phyloP scores from a whole-genome alignment of 2,329 filamentous ascomycete genomes.

The Pochonia chlamydosporia region DNA sequence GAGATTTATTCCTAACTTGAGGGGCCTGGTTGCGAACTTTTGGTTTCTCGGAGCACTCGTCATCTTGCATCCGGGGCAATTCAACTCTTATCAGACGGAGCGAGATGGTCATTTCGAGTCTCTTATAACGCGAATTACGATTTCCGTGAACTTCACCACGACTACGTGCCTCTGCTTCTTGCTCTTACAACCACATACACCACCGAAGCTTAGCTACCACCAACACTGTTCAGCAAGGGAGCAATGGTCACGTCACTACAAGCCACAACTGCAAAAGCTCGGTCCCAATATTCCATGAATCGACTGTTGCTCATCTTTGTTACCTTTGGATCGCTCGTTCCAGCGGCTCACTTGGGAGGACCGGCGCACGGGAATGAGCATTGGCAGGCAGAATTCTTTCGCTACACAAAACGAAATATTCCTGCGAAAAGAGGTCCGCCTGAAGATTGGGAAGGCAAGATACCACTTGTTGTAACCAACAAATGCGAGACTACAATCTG shows the following conservation, averaged over 20 bases:
- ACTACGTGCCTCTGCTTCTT: not conserved
- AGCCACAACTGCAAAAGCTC: not conserved
- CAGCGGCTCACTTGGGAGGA: conserved; percentile 10
- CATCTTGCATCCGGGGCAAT: too few relatives aligned
- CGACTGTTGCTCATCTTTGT: conserved; percentile 16
- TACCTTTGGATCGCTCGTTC: conserved; percentile 15
- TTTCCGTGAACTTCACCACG: not conserved
- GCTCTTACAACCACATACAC: not conserved
- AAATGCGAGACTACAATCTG: conserved; percentile 66
- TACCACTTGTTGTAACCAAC: conserved; percentile 66
- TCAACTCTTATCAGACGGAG: not conserved
- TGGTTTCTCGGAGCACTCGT: too few relatives aligned
- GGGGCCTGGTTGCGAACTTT: too few relatives aligned
- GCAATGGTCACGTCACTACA: conserved; percentile 1
- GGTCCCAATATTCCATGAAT: conserved; percentile 12
- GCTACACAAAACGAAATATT: conserved; percentile 17
- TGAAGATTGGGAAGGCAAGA: conserved; percentile 28
- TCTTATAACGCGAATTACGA: not conserved
- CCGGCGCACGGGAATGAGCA: conserved; percentile 12
- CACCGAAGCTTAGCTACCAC: not conserved
- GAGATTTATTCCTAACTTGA: too few relatives aligned
- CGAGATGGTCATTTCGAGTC: not conserved
- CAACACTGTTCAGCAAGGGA: not conserved
- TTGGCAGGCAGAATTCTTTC: conserved; percentile 22
- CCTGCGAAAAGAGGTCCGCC: conserved; percentile 25